Conservation (phyloP, 352 stramenopile genomes). For the Pythium rishiriense region DNA sequence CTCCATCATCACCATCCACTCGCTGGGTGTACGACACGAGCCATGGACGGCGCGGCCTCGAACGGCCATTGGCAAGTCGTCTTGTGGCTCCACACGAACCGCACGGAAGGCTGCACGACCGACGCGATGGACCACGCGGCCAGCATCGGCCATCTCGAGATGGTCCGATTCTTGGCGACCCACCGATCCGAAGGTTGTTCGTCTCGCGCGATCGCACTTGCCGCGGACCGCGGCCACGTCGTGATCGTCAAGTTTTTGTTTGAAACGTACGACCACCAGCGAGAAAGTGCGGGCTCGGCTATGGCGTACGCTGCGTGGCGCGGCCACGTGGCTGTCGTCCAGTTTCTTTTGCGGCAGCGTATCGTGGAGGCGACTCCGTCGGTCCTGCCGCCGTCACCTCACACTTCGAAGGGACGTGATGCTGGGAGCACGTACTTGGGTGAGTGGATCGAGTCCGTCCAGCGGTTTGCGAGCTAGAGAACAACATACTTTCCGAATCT, state of each 20-base stretch:
- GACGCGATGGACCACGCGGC: constrained; percentile 5
- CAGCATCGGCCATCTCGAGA: not conserved
- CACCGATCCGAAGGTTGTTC: constrained; percentile 3
- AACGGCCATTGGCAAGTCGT: constrained; percentile 18
- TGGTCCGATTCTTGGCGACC: not conserved
- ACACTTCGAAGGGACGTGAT: too few species aligned
- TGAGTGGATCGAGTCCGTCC: too few species aligned
- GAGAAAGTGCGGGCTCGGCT: not conserved
- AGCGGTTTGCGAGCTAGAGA: too few species aligned
- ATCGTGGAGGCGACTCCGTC: not conserved
- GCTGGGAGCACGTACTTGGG: too few species aligned
- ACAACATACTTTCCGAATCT: too few species aligned
- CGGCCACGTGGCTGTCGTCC: constrained; percentile 12
- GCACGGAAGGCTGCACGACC: constrained; percentile 34
- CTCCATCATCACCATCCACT: not conserved
- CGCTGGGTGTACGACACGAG: not conserved
- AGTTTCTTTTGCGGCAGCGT: constrained; percentile 7
- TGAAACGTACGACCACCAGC: not conserved
- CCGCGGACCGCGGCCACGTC: not conserved
- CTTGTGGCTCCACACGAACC: constrained; percentile 37
- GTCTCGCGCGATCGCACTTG: not conserved
- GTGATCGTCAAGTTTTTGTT: constrained; percentile 8
- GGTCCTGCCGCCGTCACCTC: not conserved
- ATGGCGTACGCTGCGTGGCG: constrained; percentile 18
- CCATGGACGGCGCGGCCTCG: not conserved